phyloP scores from a whole-genome alignment of 805 yeast genomes.

The Sungouiella blattae region DNA sequence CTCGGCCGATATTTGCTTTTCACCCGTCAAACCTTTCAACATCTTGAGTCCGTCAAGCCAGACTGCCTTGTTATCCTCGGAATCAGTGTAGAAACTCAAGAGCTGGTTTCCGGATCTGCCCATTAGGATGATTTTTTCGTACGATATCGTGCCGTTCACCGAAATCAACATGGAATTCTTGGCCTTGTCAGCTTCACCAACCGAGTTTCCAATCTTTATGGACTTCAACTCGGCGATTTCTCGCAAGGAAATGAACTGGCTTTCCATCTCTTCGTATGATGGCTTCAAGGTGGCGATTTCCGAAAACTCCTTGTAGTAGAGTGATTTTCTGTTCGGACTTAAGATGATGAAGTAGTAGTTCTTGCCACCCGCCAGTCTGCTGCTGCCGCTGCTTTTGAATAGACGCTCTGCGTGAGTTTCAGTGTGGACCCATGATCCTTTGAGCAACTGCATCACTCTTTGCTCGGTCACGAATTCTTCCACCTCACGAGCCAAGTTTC shows the following conservation, averaged over 20 bases:
- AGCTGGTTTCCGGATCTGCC: slow-evolving; percentile 41
- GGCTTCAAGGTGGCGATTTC: slow-evolving; percentile 49
- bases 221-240: slow-evolving; percentile 51
- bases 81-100: slow-evolving; percentile 65
- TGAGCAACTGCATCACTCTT: slow-evolving; percentile 64
- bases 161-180: slow-evolving; percentile 47
- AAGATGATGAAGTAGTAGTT: slow-evolving; percentile 55
- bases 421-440: slow-evolving; percentile 78
- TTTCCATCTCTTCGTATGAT: slow-evolving; percentile 55
- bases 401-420: slow-evolving; percentile 46
- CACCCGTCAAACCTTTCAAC: slow-evolving; percentile 33
- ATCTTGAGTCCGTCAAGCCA: slow-evolving; percentile 77
- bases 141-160: slow-evolving; percentile 53
- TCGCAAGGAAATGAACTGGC: slow-evolving; percentile 47
- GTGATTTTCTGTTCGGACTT: slow-evolving; percentile 61
- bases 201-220: slow-evolving; percentile 43
- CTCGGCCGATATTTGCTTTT: slow-evolving; percentile 32
- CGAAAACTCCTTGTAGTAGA: slow-evolving; percentile 59
- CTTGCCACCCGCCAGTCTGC: slow-evolving; percentile 14
- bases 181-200: slow-evolving; percentile 40
- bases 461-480: slow-evolving; percentile 72
- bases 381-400: slow-evolving; percentile 11
- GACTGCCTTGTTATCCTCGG: slow-evolving; percentile 60
- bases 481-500: slow-evolving; percentile 52
- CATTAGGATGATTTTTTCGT: slow-evolving; percentile 52